Evolutionary conservation across 2,329 filamentous ascomycete species (phyloP), one percentile per base, ranked within the genome.

Genomic region (Ophiostoma ulmi): DNA sequence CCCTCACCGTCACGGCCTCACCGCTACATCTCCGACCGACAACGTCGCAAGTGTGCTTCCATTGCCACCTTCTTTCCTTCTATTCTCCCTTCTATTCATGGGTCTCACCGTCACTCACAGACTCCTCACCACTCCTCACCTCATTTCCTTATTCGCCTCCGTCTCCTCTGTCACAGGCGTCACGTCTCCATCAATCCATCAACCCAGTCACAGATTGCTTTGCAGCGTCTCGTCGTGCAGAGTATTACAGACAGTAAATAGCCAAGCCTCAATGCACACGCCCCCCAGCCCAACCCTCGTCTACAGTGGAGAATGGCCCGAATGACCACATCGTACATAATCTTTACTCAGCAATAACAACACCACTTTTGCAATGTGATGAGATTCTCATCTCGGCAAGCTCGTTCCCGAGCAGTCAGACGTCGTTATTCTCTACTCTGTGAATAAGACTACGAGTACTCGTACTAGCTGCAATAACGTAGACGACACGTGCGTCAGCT

Each of bases 11-110:
- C 39, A 38, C 63, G 63, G 35, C 26, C 63, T 65, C 63, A 65
- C 63, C 63, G 63, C 63, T 65, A 65, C 35, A 39, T 65, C 63
- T 38, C 35, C 63, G 63, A 65, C 58, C 52, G 22, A 63, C 58
- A 63, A 14, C 58, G 58, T 63, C 58, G 58, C 58, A 35, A 26
- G 17, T 64, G 26, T 35, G 20, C 52, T 69, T 63, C 58, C 58
- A 31, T 22, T 36, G 44, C 44, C 44, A 48, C 44, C 44, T 48
- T 48, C 17, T 35, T 52, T 48, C 22, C 26, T 31, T 68, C 35
- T 58, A 39, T 58, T 20, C 65, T 22, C 8, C n/a, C 38, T 52
- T 20, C n/a, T 38, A 13, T 35, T 44, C 6, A 63, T 63, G 58
- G 58, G 22, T 10, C 58, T 63, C 52, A 35, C 58, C 35, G 61